Base-by-base conservation (phyloP, 179 eudicot species). In the Silene noctiflora region DNA sequence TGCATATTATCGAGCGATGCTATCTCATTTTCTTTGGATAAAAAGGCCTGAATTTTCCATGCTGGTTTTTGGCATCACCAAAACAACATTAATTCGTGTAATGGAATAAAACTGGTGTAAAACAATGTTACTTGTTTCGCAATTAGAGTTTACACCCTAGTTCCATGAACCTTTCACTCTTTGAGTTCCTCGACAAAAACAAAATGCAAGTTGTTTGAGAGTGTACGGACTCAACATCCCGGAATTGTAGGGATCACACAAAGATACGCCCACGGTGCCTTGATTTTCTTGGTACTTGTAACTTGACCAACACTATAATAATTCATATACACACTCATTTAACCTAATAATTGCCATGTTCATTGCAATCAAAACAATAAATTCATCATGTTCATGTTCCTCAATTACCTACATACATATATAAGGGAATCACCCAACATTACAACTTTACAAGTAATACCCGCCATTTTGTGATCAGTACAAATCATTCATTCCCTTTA, bases 161-260 rank as follows among this genome's bases (percentile, higher is more conserved):
- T 25, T 25, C 2, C 27, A 25, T 25, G 27, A 25, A 25, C 27
- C 27, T 25, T 25, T n/a, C n/a, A n/a, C n/a, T n/a, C n/a, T n/a
- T n/a, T n/a, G 27, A 25, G 27, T 25, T 25, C 27, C 27, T 25
- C 27, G 27, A 25, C 27, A 25, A 29, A 29, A 35, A 35, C 42
- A 35, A 35, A 35, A 1, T 35, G 42, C 42, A 35, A 4, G 42
- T 35, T 35, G 8, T 35, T 35, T 35, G 8, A 10, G 67, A 9
- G 67, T 63, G 67, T 63, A 63, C 67, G 67, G 67, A 63, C 3
- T 33, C 67, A 63, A 63, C 67, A 63, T 63, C 67, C 67, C 67
- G 67, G 67, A 63, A 63, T 63, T 63, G 67, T 63, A 8, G 67
- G 67, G 67, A 63, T 63, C 60, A 55, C n/a, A 11, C 19, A 55